These are phyloP conservation scores for Urtica urens DNA, from an alignment of 306 rosid genomes.

Conservation along the genomic window DNA sequence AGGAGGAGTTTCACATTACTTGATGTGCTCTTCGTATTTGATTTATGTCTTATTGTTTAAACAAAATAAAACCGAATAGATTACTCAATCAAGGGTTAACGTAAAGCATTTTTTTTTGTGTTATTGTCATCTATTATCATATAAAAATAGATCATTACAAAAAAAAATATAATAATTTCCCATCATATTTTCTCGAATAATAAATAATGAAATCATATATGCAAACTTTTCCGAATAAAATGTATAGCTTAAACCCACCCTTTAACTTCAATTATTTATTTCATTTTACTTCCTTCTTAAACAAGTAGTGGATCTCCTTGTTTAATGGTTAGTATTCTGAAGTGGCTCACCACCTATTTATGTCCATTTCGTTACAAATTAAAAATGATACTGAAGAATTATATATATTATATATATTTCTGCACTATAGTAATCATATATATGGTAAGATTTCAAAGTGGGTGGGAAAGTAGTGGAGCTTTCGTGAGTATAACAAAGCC, in stretches of 20 bases:
- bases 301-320: constrained; percentile 4
- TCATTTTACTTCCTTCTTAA: neutral
- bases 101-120: too few species aligned
- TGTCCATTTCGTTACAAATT: neutral
- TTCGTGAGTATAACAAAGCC: too few species aligned
- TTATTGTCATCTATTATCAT: too few species aligned
- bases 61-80: too few species aligned
- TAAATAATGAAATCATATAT: too few species aligned
- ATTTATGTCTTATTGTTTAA: too few species aligned
- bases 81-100: too few species aligned
- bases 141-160: too few species aligned
- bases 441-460: neutral
- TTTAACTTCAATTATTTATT: neutral
- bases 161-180: too few species aligned
- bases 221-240: neutral
- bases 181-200: too few species aligned
- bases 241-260: neutral
- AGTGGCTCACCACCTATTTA: constrained; percentile 1
- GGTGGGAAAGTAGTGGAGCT: constrained; percentile 1
- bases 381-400: neutral
- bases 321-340: neutral
- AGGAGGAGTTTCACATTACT: too few species aligned
- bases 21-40: too few species aligned
- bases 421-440: neutral
- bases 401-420: neutral